These are phyloP conservation scores for Myxozyma monticola DNA, from an alignment of 805 yeast genomes.

Conservation along the genomic window DNA sequence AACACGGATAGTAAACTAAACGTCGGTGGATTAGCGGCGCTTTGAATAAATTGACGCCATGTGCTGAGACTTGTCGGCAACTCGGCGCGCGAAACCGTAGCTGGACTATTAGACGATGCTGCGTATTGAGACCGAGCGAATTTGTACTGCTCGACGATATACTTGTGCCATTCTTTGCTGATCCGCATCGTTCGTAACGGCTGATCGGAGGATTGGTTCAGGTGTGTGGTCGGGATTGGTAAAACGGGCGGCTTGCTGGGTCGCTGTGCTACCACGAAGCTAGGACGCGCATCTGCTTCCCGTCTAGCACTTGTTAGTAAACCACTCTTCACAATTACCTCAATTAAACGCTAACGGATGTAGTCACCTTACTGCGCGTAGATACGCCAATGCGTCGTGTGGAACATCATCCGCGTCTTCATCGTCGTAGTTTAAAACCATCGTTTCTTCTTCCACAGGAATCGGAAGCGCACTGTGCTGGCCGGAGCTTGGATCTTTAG, in stretches of 20 bases:
- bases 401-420: constrained; percentile 16
- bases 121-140: constrained; percentile 10
- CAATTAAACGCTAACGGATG: background rate
- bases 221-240: background rate
- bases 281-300: constrained; percentile 20
- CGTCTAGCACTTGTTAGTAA: constrained; percentile 1
- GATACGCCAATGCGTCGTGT: constrained; percentile 23
- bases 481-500: constrained; percentile 35
- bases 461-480: constrained; percentile 39
- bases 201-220: background rate
- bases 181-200: constrained; percentile 1
- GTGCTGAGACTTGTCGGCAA: constrained; percentile 43
- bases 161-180: constrained; percentile 20
- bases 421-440: constrained; percentile 20
- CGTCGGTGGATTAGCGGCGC: constrained; percentile 40
- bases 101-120: background rate
- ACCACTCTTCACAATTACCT: too few relatives aligned
- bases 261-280: constrained; percentile 12
- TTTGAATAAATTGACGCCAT: constrained; percentile 47
- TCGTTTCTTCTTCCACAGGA: background rate
- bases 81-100: constrained; percentile 30
- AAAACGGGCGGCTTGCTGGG: background rate
- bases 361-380: constrained; percentile 16
- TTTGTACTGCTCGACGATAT: constrained; percentile 11
- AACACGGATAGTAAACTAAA: constrained; percentile 38